phyloP scores from a whole-genome alignment of 116 monocot species.

The Iris pallida region DNA sequence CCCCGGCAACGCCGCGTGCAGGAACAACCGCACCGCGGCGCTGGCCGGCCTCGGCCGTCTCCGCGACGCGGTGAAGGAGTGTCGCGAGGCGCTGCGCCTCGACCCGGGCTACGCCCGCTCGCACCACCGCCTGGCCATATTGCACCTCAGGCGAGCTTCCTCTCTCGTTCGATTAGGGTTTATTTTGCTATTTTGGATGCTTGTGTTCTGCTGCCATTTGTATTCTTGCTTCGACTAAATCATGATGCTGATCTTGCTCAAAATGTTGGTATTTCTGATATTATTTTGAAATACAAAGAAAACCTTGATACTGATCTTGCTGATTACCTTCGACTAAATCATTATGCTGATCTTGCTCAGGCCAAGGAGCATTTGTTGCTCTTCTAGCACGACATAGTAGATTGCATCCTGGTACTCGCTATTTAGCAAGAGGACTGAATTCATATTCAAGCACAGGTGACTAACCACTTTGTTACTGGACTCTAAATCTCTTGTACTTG shows the following conservation, averaged over 20 bases:
- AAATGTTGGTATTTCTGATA: too few relatives aligned
- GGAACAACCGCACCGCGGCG: slow-evolving; percentile 27
- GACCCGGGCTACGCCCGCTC: slow-evolving; percentile 11
- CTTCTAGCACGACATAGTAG: slow-evolving; percentile 93
- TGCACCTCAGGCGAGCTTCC: slow-evolving; percentile 23
- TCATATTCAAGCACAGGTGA: slow-evolving; percentile 92
- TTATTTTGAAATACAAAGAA: too few relatives aligned
- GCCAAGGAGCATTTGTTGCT: slow-evolving; percentile 56
- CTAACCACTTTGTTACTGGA: neutral
- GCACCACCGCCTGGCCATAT: slow-evolving; percentile 15
- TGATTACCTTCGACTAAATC: too few relatives aligned
- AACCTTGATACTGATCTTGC: too few relatives aligned
- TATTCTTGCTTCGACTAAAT: too few relatives aligned
- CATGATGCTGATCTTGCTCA: too few relatives aligned
- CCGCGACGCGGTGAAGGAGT: slow-evolving; percentile 25
- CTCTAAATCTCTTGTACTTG: slow-evolving; percentile 1
- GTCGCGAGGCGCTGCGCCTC: slow-evolving; percentile 18
- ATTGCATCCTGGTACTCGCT: slow-evolving; percentile 97
- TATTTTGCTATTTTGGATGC: too few relatives aligned
- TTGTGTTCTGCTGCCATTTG: too few relatives aligned
- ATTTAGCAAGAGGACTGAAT: slow-evolving; percentile 95
- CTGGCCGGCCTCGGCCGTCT: slow-evolving; percentile 19
- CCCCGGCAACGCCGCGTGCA: slow-evolving; percentile 24
- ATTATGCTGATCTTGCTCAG: too few relatives aligned
- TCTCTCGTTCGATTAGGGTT: too few relatives aligned